Base-by-base conservation (phyloP, 2,329 filamentous ascomycete genomes). In the Plenodomus tracheiphilus region DNA sequence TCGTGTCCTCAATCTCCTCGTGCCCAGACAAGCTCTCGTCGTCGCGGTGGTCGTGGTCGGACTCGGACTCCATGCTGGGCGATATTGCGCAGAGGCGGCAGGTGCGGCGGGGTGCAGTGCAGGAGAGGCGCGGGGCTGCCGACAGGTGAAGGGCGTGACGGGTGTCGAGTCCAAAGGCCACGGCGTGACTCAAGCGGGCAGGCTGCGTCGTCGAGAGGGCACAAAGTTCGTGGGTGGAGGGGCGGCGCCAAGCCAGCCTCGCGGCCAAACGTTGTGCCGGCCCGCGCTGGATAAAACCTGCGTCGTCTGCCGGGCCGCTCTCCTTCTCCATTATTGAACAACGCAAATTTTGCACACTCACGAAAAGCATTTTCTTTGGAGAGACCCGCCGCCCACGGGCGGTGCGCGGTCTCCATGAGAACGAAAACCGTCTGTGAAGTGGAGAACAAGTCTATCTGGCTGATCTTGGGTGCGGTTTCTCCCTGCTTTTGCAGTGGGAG, bases 1-100 rank as follows among this genome's bases (percentile, higher is more conserved):
- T 74, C 25, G 70, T 69, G 52, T 78, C 76, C 85, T 84, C 83
- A 57, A 86, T 81, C 59, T 90, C 88, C 62, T 90, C 87, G 57
- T 87, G 87, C 69, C 90, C 87, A 65, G 90, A 82, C 73, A 89
- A 83, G 61, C 69, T 70, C 59, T 72, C 66, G 45, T 71, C 68
- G 45, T 73, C 69, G 64, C 70, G 70, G 61, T 72, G 67, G 42
- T 71, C 69, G 54, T 70, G 66, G 44, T 73, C 71, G 41, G 69
- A 71, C 47, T 74, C 71, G 50, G 71, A 72, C 61, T 74, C 71
- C 71, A 74, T 74, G 62, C 47, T 73, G 67, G 66, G 64, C 54
- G 39, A 25, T 17, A 13, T 25, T 28, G 32, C n/a, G 11, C 21
- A 17, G 13, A 32, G 28, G 30, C 35, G 40, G 35, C 25, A 39